Base-by-base conservation (phyloP, 768 basidiomycete genomes). In the Mycena galopus region DNA sequence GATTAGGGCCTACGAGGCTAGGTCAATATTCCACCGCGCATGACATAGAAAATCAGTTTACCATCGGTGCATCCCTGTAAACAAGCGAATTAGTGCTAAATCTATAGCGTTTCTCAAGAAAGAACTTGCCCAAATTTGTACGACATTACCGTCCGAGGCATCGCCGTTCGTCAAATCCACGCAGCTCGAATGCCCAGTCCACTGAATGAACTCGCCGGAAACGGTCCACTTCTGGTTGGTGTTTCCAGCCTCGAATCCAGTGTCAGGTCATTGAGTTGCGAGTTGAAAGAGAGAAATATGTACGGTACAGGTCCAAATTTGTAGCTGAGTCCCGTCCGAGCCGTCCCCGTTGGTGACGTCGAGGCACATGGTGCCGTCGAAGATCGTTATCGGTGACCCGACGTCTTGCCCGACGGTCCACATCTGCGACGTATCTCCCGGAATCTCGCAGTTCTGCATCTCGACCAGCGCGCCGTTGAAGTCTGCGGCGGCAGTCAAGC, bases 361-460 rank as follows among this genome's bases (percentile, higher is more conserved):
- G 33, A 80, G 60, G 53, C 79, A 80, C 56, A 73, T 68, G 33
- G 27, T 61, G 14, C 76, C n/a, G n/a, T n/a, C 75, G 23, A 63
- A 73, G 66, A 79, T 44, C 59, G 67, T 62, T n/a, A 80, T 39
- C 10, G 59, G 23, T 27, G 66, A 68, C 21, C 73, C 73, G 23
- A 53, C n/a, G n/a, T n/a, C n/a, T n/a, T n/a, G n/a, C n/a, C n/a
- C 57, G 56, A 76, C 69, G 12, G 78, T 78, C 76, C 76, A 79
- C 35, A 67, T 68, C 70, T 80, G 78, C 32, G 67, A 63, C 14
- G 67, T 66, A 12, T 75, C 77, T 9, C n/a, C 47, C 8, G 42
- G 8, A 19, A 44, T n/a, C n/a, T n/a, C 17, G 21, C 35, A 37
- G 35, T 37, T 16, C 35, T 37, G 11, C 11, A 37, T 37, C 35